Base-by-base conservation (phyloP, 2,329 filamentous ascomycete genomes). In the Penicillium oxalicum region DNA sequence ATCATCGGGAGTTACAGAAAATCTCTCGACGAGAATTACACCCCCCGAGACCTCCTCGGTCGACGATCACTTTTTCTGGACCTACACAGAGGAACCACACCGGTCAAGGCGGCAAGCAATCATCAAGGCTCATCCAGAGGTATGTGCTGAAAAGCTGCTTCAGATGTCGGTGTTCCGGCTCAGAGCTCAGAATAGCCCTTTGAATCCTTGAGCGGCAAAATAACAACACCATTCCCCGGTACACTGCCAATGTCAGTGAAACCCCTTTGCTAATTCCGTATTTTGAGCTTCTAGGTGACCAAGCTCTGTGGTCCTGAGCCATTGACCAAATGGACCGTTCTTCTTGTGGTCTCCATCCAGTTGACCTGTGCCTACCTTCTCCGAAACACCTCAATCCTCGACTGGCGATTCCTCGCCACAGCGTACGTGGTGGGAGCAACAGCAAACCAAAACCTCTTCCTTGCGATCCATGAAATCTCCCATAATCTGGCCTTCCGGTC, bases 401-500 rank as follows among this genome's bases (percentile, higher is more conserved):
- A 88, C 50, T 87, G 83, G 80, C 82, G 78, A 56, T 96, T 94
- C 75, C 85, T 94, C 77, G 77, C 85, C 48, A 87, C 90, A 0
- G 90, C 88, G 55, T 98, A 98, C 72, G 74, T 95, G 47, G 78
- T 98, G 54, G 93, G 93, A 49, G 93, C 93, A 28, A 97, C 93
- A 0, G 84, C 91, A 47, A 98, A 97, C 77, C 93, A 98, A 77
- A 98, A 98, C 71, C 81, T 97, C 44, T 98, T 98, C 76, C 83
- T 98, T 37, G 90, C 93, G 50, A 98, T 98, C 65, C 93, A 98
- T 74, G 93, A 98, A 73, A 97, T 98, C 69, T 95, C 89, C 12
- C 93, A 98, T 74, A 98, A 98, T 68, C 78, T 98, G 54, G 93
- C 91, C 33, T 97, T 97, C 77, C 83, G 82, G 58, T 91, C 83